Base-by-base conservation (phyloP, 148 eudicot species). In the Camellia sinensis region DNA sequence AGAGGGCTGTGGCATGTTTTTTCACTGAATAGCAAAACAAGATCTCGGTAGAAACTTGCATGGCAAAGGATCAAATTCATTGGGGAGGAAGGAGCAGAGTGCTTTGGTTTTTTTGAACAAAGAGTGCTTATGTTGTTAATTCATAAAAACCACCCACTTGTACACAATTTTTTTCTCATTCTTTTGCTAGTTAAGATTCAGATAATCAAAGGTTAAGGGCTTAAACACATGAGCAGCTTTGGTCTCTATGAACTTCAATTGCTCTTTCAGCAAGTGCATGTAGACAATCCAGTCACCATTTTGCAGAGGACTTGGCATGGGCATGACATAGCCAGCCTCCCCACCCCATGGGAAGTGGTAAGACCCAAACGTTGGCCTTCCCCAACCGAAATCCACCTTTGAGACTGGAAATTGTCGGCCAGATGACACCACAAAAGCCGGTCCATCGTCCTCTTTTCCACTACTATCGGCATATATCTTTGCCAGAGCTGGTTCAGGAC, bases 281-380 rank as follows among this genome's bases (percentile, higher is more conserved):
- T 92, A 92, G 37, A 92, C 93, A 56, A 94, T 22, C 97, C 97
- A 94, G 79, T 94, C 98, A 0, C 90, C 92, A 80, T 90, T 88
- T 54, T 85, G 89, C 6, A 43, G 5, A 0, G 90, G 87, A 74
- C 93, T 83, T 0, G 89, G 89, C 93, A 94, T 89, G 7, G 97
- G 95, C 98, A 94, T 92, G 14, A 94, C 98, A 68, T 89, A 90
- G 1, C 97, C 95, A 19, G 91, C 64, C 37, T 73, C 77, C 2
- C 91, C 95, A 5, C 90, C 91, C 97, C 97, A 94, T 0, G 91
- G 93, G 22, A 91, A 92, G 83, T 89, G 93, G 83, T 87, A 90
- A 3, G 97, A 92, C 62, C 93, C 91, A 19, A 92, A 92, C 3
- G 18, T 15, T 2, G 98, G 91, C 69, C 76, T 76, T 0, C 97